Evolutionary conservation across 441 rosid species (phyloP), one percentile per base, ranked within the genome.

Genomic region (Pelargonium citronellum): DNA sequence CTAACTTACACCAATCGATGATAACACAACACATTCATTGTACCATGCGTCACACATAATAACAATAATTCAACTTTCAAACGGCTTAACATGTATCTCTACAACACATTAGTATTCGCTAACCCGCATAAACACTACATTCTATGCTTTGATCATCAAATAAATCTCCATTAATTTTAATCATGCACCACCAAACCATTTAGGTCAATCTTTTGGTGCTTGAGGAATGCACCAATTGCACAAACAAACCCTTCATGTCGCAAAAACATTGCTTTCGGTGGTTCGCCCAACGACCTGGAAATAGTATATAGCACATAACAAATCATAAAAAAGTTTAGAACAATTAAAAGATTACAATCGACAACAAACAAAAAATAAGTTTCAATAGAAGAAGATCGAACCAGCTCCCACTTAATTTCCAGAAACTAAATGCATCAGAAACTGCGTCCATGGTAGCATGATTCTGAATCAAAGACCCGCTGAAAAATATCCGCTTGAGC

Each of bases 371-470:
- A 37, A 37, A 37, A 37, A 34, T 0, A 5, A 37, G 41, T 5
- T 37, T 37, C 41, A 5, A 37, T 37, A 37, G 7, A 30, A 30
- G 37, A 30, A 30, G 37, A 30, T 30, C 37, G 37, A 30, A 30
- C 37, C 37, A 30, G 3, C 37, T 30, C 37, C 37, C 37, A 30
- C 37, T 30, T 49, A 53, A 73, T 81, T 77, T 85, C 99, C 99
- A 95, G 85, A 88, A 95, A 17, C 88, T 83, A 72, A 95, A 97
- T 61, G 98, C 98, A 70, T 90, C 89, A 49, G 97, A 88, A n/a
- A 92, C 90, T 47, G 98, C 90, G 77, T 95, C 98, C 98, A 95
- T 89, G 47, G 97, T 95, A 79, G 88, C 92, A 15, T 88, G 98
- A 62, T 97, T 91, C 64, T 93, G 83, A 57, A 92, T 95, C 70